Conservation (phyloP, 352 stramenopile species). For the Pythium oligandrum region DNA sequence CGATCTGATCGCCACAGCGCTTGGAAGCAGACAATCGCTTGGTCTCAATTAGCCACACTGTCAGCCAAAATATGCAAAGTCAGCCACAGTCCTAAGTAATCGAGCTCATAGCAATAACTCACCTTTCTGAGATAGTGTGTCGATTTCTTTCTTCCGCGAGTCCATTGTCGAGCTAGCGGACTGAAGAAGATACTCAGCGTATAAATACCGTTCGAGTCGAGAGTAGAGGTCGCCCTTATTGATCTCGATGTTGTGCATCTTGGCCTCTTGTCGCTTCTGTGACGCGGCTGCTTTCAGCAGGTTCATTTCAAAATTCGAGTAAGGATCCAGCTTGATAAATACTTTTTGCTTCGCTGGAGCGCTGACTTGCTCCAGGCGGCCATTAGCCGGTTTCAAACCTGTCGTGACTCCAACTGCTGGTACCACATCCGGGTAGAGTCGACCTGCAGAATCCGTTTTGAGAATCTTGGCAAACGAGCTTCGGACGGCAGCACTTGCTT, state of each 20-base stretch:
- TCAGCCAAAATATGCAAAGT: neutral
- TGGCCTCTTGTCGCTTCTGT: constrained; percentile 77
- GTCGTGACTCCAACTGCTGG: constrained; percentile 9
- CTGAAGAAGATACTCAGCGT: constrained; percentile 75
- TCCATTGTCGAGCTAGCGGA: constrained; percentile 51
- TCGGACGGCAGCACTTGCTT: constrained; percentile 15
- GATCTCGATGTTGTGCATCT: constrained; percentile 80
- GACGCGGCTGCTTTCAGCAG: constrained; percentile 67
- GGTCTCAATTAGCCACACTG: constrained; percentile 26
- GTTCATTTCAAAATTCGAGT: constrained; percentile 83
- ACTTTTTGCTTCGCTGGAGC: constrained; percentile 37
- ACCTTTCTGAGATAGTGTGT: constrained; percentile 72
- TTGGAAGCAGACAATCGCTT: constrained; percentile 23
- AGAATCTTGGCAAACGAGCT: constrained; percentile 39
- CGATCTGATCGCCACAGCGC: constrained; percentile 28
- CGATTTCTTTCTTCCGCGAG: constrained; percentile 58
- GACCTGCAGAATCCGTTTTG: neutral
- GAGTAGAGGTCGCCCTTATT: constrained; percentile 80
- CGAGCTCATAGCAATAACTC: neutral
- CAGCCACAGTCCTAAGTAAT: constrained; percentile 3
- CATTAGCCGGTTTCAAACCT: too few species aligned
- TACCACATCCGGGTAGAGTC: constrained; percentile 22
- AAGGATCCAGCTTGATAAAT: constrained; percentile 74
- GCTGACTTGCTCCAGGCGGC: neutral
- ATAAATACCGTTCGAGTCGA: constrained; percentile 69